Percentiles rank a stretch among this genome's conserved stretches.
These are phyloP conservation scores for Entophlyctis helioformis DNA, from an alignment of 192 early-diverging fungal species.

Conservation along the genomic window DNA sequence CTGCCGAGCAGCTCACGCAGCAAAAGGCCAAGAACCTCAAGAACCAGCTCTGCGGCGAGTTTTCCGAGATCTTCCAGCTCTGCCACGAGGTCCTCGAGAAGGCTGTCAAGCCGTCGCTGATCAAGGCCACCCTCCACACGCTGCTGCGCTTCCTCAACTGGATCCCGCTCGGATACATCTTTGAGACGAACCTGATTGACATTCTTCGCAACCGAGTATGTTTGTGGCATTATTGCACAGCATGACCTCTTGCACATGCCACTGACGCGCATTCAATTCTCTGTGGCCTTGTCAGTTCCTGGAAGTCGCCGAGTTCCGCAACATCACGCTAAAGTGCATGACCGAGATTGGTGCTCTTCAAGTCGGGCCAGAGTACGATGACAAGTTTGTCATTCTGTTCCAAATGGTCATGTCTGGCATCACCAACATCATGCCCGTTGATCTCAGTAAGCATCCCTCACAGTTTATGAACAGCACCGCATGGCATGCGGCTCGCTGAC, in stretches of 20 bases:
- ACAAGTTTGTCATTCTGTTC: conserved; percentile 82
- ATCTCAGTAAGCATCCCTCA: conserved; percentile 37
- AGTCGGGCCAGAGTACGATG: conserved; percentile 66
- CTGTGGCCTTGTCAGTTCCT: conserved; percentile 56
- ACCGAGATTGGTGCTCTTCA: conserved; percentile 92
- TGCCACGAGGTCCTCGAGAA: conserved; percentile 89
- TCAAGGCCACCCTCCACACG: conserved; percentile 85
- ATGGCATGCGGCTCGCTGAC: background rate
- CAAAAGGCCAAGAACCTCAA: conserved; percentile 87
- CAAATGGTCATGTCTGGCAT: conserved; percentile 63
- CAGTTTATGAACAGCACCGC: background rate
- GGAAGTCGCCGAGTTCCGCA: conserved; percentile 74
- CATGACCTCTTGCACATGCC: background rate
- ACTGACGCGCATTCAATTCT: conserved; percentile 1
- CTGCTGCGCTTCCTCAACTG: conserved; percentile 94
- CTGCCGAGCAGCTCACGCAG: conserved; percentile 97
- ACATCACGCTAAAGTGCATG: conserved; percentile 89
- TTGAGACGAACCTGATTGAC: conserved; percentile 86
- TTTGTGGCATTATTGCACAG: background rate
- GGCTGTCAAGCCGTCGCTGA: conserved; percentile 79
- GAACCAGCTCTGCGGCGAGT: conserved; percentile 89
- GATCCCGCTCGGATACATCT: conserved; percentile 97
- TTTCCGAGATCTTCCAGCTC: conserved; percentile 88
- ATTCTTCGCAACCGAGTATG: conserved; percentile 68
- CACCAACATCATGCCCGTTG: conserved; percentile 54